These are phyloP conservation scores for Fusarium sterilihyphosum DNA, from an alignment of 2,329 filamentous ascomycete genomes.

Conservation along the genomic window DNA sequence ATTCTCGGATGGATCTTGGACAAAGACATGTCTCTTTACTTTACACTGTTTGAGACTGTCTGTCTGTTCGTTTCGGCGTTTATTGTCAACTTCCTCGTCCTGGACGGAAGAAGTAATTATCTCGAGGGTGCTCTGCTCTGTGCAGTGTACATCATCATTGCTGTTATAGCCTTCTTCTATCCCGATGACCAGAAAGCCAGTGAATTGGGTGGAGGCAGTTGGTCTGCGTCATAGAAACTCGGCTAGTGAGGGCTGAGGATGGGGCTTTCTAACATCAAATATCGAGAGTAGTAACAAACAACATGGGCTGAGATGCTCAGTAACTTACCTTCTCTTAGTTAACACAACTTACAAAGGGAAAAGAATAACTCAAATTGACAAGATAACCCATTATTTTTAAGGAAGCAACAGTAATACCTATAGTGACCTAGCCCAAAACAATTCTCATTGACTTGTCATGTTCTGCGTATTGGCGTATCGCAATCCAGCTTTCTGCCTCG, in stretches of 20 bases:
- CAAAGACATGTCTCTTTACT: constrained; percentile 81
- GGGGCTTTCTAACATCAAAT: not conserved
- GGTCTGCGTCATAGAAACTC: not conserved
- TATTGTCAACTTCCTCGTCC: constrained; percentile 87
- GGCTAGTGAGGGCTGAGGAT: constrained; percentile 13
- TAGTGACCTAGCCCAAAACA: not conserved
- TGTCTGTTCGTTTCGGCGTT: constrained; percentile 85
- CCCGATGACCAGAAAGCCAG: constrained; percentile 62
- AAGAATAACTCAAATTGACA: not conserved
- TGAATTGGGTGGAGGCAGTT: constrained; percentile 43
- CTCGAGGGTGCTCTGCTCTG: constrained; percentile 79
- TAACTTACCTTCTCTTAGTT: not conserved
- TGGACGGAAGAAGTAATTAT: constrained; percentile 88
- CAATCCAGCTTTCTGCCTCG: not conserved
- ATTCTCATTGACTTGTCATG: not conserved
- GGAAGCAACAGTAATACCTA: not conserved
- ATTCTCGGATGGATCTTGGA: constrained; percentile 76
- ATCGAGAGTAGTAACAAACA: not conserved
- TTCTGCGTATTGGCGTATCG: not conserved
- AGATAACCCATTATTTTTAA: not conserved
- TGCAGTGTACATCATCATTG: constrained; percentile 75
- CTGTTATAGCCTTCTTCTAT: constrained; percentile 73
- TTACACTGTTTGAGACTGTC: constrained; percentile 89
- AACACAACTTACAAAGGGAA: not conserved
- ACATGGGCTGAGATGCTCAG: not conserved